Evolutionary conservation across 371 early-diverging fungal genomes (phyloP), one percentile per base, ranked within the genome.

Genomic region (Mucor ambiguus): DNA sequence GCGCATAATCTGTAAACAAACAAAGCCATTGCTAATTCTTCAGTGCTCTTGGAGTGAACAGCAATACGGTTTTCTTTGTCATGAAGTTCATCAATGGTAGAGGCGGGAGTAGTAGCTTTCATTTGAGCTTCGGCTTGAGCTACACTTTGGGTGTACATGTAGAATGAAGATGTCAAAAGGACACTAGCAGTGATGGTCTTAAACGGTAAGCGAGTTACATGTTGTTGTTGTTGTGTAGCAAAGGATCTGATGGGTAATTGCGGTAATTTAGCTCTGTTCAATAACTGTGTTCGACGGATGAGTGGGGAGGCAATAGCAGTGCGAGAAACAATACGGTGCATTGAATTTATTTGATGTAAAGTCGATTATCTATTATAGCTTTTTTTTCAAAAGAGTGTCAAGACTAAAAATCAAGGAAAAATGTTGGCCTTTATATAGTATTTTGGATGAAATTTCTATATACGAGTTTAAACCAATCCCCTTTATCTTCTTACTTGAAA

Each of bases 1-100:
- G 84, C 81, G 71, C 95, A 95, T 32, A 92, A 67, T 64, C 86
- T 83, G 75, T 93, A 94, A 56, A 96, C 95, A 24, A 89, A 64
- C 71, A 91, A 82, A 5, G 91, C 91, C 59, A 89, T 85, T 44
- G 89, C 49, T 57, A 96, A 85, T 64, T 92, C 89, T 10, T 70
- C 60, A 11, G 86, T 82, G 37, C 85, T 68, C 75, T 87, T 90
- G 58, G 85, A 74, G 60, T 81, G 73, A 7, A 86, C 72, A 11
- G 84, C 85, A 26, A 81, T 82, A 56, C 83, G 76, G 64, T 69
- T 83, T 46, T 72, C 64, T 18, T 63, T 58, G 43, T 76, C 68
- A 33, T 65, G 44, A 26, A 81, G 58, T 65, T 78, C 74, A 12
- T 72, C 44, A 9, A 72, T 5, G 9, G 70, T 67, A 16, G 64